A percentile compares a stretch with the other conserved stretches of the same genome.
Conservation (phyloP, 768 basidiomycete species). For the Mycena alexandri region DNA sequence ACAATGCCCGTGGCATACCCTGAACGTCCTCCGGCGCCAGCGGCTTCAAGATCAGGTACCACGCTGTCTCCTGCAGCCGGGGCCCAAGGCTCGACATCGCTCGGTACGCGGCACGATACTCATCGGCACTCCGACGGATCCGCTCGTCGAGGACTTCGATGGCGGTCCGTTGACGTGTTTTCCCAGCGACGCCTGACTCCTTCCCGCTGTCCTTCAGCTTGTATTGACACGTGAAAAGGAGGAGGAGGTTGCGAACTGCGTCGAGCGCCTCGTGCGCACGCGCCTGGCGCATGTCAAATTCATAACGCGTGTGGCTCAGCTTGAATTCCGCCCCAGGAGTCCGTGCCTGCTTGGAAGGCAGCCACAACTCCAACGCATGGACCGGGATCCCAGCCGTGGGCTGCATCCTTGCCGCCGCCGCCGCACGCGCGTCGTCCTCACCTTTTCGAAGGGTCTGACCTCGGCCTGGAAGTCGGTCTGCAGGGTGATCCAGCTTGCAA, state of each 20-base stretch:
- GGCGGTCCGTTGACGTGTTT: conserved; percentile 38
- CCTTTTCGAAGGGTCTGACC: neutral
- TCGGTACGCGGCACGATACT: conserved; percentile 36
- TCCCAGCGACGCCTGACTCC: conserved; percentile 39
- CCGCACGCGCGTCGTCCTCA: neutral
- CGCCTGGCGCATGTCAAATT: conserved; percentile 38
- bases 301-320: conserved; percentile 29
- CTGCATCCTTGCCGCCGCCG: neutral
- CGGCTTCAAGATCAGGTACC: conserved; percentile 30
- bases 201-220: conserved; percentile 41
- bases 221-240: conserved; percentile 36
- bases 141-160: conserved; percentile 35
- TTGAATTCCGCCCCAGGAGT: conserved; percentile 6
- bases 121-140: conserved; percentile 28
- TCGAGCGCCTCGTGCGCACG: conserved; percentile 44
- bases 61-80: conserved; percentile 15
- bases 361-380: conserved; percentile 31
- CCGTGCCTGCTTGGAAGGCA: conserved; percentile 42
- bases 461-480: neutral
- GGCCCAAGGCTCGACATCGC: conserved; percentile 28
- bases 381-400: neutral
- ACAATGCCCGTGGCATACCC: conserved; percentile 28
- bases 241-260: conserved; percentile 37
- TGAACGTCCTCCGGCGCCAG: conserved; percentile 35
- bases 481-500: neutral